Evolutionary conservation across 2,329 filamentous ascomycete species (phyloP).

Genomic region (Colletotrichum gloeosporioides): DNA sequence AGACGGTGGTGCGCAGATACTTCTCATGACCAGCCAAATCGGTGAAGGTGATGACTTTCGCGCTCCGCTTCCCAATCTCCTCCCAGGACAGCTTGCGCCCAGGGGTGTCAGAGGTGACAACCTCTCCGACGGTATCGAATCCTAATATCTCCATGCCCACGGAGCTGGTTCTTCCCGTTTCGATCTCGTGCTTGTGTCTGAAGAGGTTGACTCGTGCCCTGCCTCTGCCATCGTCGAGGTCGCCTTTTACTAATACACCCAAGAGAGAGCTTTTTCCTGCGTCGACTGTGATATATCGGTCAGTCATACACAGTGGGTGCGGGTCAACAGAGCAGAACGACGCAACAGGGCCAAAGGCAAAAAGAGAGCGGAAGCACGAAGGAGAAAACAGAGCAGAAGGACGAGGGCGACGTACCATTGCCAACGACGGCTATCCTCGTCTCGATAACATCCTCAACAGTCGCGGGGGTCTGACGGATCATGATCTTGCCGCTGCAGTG

Average conservation of each 20-base stretch:
- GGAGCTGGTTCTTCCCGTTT: constrained; percentile 92
- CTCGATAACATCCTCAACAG: constrained; percentile 89
- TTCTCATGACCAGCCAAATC: constrained; percentile 95
- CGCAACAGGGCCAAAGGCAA: not conserved
- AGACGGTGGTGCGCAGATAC: constrained; percentile 94
- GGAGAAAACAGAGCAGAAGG: not conserved
- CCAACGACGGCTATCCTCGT: constrained; percentile 96
- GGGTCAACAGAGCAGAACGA: not conserved
- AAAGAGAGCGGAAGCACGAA: not conserved
- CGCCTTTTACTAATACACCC: constrained; percentile 93
- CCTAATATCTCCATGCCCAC: constrained; percentile 99
- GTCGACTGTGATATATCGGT: constrained; percentile 69
- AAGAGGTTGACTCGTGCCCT: constrained; percentile 95
- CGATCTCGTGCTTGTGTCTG: constrained; percentile 96
- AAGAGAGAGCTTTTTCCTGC: constrained; percentile 97
- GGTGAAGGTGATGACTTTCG: constrained; percentile 96
- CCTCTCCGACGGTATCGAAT: constrained; percentile 85
- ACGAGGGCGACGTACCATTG: constrained; percentile 64
- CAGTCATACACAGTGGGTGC: not conserved
- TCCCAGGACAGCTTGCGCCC: constrained; percentile 93
- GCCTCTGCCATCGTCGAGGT: constrained; percentile 91
- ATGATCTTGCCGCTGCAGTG: constrained; percentile 86
- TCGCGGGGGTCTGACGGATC: constrained; percentile 75
- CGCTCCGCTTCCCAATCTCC: constrained; percentile 92
- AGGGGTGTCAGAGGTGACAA: constrained; percentile 81